Conservation (phyloP, 129 eudicot genomes). For the Daucus carota region DNA sequence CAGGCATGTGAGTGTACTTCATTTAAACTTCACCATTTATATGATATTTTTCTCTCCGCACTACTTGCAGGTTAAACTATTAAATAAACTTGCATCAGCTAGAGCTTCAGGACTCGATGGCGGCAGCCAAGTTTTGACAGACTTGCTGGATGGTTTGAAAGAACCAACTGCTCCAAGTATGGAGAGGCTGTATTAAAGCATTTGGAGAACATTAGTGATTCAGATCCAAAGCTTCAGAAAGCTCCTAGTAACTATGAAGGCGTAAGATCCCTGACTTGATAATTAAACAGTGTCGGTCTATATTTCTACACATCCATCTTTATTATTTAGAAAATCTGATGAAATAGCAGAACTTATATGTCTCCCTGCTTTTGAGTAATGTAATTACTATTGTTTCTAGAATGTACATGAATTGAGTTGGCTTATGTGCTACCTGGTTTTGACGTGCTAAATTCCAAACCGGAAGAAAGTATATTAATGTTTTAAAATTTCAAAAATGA, state of each 20-base stretch:
- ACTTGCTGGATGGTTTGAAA: conserved; percentile 79
- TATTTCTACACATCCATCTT: background rate
- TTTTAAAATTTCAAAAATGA: too few species aligned
- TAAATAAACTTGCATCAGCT: conserved; percentile 96
- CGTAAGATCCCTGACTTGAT: conserved; percentile 30
- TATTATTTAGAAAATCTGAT: too few species aligned
- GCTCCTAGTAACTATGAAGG: conserved; percentile 94
- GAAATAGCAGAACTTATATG: too few species aligned
- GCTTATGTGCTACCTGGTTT: too few species aligned
- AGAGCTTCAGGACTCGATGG: conserved; percentile 78
- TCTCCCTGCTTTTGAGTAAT: too few species aligned
- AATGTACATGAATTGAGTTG: too few species aligned
- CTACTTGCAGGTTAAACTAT: conserved; percentile 69
- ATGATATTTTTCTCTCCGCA: conserved; percentile 8
- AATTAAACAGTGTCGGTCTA: background rate
- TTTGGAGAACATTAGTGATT: conserved; percentile 49
- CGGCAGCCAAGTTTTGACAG: conserved; percentile 92
- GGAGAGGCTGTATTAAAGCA: conserved; percentile 82
- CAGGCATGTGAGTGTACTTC: background rate
- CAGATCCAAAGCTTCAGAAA: conserved; percentile 78
- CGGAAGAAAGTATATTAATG: too few species aligned
- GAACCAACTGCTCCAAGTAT: conserved; percentile 81
- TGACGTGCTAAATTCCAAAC: too few species aligned
- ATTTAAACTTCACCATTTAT: background rate
- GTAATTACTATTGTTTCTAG: too few species aligned